These are phyloP conservation scores for Penicillium sp. DNA, from an alignment of 2,329 filamentous ascomycete species.

Conservation along the genomic window DNA sequence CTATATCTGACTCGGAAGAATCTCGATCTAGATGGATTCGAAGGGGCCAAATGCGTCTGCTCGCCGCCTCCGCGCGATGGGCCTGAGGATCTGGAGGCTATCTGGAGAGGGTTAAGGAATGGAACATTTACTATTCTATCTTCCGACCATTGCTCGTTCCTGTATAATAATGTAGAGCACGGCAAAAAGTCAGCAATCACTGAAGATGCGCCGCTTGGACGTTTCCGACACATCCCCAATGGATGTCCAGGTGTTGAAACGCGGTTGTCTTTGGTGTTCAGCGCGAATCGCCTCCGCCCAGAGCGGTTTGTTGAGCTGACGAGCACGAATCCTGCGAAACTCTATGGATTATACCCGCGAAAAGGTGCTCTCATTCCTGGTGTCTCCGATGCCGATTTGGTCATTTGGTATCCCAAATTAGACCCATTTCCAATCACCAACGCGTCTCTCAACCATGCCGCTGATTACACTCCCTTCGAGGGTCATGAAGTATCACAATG, in stretches of 20 bases:
- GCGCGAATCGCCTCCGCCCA: conserved; percentile 26
- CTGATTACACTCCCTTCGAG: conserved; percentile 40
- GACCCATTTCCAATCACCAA: conserved; percentile 35
- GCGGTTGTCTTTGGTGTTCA: conserved; percentile 43
- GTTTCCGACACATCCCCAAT: conserved; percentile 40
- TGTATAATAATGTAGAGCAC: conserved; percentile 14
- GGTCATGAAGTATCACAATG: conserved; percentile 34
- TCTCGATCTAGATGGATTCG: conserved; percentile 9
- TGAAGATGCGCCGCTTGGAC: neutral
- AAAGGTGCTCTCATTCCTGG: conserved; percentile 46
- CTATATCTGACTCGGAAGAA: conserved; percentile 51
- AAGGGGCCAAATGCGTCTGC: conserved; percentile 14
- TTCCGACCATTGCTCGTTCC: conserved; percentile 48
- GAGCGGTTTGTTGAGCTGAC: conserved; percentile 49
- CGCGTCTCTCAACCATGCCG: conserved; percentile 35
- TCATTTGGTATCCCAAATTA: conserved; percentile 32
- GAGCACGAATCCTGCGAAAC: conserved; percentile 45
- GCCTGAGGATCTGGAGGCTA: neutral
- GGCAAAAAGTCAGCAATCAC: neutral
- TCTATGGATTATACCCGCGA: conserved; percentile 42
- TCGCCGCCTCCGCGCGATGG: conserved; percentile 8
- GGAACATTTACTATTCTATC: conserved; percentile 57
- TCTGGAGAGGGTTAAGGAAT: conserved; percentile 46
- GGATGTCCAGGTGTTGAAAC: conserved; percentile 47
- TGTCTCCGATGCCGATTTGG: conserved; percentile 44